Evolutionary conservation across 345 rosid genomes (phyloP), one percentile per base, ranked within the genome.

Genomic region (Turritis glabra): DNA sequence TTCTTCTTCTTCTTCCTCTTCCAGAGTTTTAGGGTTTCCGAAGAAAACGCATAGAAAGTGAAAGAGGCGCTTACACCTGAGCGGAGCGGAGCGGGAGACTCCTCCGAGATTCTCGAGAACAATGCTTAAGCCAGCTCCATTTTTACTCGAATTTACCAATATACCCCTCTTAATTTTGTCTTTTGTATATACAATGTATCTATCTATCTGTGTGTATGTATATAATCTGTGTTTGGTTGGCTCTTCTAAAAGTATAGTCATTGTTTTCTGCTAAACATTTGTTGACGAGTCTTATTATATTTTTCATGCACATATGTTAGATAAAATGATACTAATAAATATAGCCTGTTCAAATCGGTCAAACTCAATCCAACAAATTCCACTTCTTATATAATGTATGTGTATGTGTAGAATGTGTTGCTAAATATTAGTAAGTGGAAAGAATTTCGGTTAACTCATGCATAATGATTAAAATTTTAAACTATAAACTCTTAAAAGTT

Each of bases 61-160:
- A 13, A 59, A 23, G 38, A 58, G 48, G 35, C 32, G 44, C 44
- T 15, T 27, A 41, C 71, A 10, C 50, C 51, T 32, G 51, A n/a
- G n/a, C n/a, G n/a, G 46, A 33, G 46, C 66, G 76, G 80, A 70
- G 80, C 71, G 80, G 76, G 80, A 64, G 72, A 41, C 40, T 68
- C 40, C 40, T 68, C 40, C 40, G 5, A 11, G 40, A 37, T 37
- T 37, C 73, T 67, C 74, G 64, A 64, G 67, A 58, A 54, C 37
- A 43, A n/a, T n/a, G 74, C 70, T 14, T 10, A 23, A 41, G 13
- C 22, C 75, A 69, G 70, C 75, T 62, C 66, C 27, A n/a, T n/a
- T n/a, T 3, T 37, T 15, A 0, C 3, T 8, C 0, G 1, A 8
- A 0, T 44, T 77, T 69, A 69, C 79, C 3, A 69, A 23, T 23